Base-by-base conservation (phyloP, 2,329 filamentous ascomycete species). In the Sporothrix phasma region DNA sequence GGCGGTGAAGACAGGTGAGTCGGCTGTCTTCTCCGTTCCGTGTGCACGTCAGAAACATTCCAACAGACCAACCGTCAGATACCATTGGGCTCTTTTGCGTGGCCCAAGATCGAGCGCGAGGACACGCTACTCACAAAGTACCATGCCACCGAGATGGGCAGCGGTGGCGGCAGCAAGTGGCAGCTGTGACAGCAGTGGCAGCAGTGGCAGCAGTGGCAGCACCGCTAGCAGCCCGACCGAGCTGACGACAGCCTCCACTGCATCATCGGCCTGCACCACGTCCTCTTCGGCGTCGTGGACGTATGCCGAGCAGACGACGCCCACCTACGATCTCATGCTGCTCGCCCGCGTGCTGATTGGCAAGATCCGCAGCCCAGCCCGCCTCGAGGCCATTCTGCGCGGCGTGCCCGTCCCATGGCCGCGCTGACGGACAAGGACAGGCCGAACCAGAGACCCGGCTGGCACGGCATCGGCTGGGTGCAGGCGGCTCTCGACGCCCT, bases 91-190 rank as follows among this genome's bases (percentile, higher is more conserved):
- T 1, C 31, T 64, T 4, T 37, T 64, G 7, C 53, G 56, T 11
- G 62, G 62, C 62, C 62, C 43, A 64, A 64, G 37, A 10, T 31
- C 15, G 62, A 64, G 45, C 34, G 41, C 49, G 34, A 54, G 22
- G 49, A 46, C 45, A 39, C 41, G 15, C 45, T 47, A 17, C 47
- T 59, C 58, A 61, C 22, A 13, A 61, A 61, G 29, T 61, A 61
- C 54, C 62, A 64, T 13, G 62, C 62, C 22, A 60, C 47, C 17
- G 54, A 64, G 37, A 39, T n/a, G n/a, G n/a, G 34, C n/a, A 31
- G 24, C 2, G 11, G 7, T 10, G 31, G 22, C n/a, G 39, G 29
- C 7, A n/a, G 49, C n/a, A 3, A 51, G 15, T 11, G 22, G 26
- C 24, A 51, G 15, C 19, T 29, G n/a, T 29, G 24, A 11, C 6